These are phyloP conservation scores for Beta vulgaris DNA, from an alignment of 148 eudicot genomes.

Conservation along the genomic window DNA sequence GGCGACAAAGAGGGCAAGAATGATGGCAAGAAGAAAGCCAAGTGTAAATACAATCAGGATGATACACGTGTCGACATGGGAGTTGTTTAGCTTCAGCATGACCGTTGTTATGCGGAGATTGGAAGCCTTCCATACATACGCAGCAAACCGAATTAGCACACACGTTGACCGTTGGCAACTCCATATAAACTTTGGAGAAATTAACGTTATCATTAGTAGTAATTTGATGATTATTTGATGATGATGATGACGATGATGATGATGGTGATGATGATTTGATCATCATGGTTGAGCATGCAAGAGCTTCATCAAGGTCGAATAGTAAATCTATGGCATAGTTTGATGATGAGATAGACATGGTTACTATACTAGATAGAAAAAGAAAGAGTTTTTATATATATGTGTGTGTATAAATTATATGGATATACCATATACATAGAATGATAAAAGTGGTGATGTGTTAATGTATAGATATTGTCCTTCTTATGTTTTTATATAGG, in stretches of 20 bases:
- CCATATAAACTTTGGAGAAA: not conserved
- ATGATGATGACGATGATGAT: constrained; percentile 4
- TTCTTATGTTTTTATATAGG: not conserved
- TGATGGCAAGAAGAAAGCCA: constrained; percentile 43
- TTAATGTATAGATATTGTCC: not conserved
- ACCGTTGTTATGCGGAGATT: not conserved
- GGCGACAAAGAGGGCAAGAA: constrained; percentile 68
- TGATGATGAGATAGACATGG: constrained; percentile 18
- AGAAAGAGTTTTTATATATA: not conserved
- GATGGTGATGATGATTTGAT: constrained; percentile 10
- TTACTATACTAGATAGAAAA: not conserved
- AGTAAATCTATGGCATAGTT: constrained; percentile 12
- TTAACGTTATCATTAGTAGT: not conserved
- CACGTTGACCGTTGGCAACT: constrained; percentile 27
- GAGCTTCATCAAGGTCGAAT: constrained; percentile 52
- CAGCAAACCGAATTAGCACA: constrained; percentile 35
- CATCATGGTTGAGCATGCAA: constrained; percentile 20
- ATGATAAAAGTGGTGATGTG: not conserved
- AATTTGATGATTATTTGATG: not conserved
- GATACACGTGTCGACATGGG: constrained; percentile 62
- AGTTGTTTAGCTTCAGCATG: constrained; percentile 27
- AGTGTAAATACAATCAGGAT: constrained; percentile 38
- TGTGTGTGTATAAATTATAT: not conserved
- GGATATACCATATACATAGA: no score
- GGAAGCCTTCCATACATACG: constrained; percentile 56